phyloP scores from a whole-genome alignment of 2,329 filamentous ascomycete genomes.

The Colletotrichum noveboracense region DNA sequence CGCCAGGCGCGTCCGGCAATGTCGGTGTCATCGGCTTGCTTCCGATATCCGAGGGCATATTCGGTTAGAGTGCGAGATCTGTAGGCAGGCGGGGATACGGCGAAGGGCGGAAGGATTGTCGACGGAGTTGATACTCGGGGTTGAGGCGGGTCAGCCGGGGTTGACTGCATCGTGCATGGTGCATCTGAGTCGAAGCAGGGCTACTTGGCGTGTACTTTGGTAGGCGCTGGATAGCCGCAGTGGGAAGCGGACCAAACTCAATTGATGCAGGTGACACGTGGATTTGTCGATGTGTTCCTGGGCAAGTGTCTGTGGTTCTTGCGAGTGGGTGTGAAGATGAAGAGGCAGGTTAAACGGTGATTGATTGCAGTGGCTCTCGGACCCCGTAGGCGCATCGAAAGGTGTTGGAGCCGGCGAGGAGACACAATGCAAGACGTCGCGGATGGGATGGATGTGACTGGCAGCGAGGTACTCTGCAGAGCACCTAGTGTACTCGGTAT shows the following conservation, averaged over 20 bases:
- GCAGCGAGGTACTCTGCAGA: neutral
- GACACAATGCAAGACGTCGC: neutral
- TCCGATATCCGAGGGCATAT: neutral
- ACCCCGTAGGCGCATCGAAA: neutral
- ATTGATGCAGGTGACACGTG: constrained; percentile 3
- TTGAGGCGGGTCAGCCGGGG: neutral
- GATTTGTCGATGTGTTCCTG: constrained; percentile 7
- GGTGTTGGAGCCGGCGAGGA: neutral
- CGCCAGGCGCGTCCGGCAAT: neutral
- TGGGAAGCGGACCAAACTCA: neutral
- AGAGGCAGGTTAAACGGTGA: neutral
- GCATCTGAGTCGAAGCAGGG: neutral
- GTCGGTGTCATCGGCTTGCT: neutral
- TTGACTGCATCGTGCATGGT: neutral
- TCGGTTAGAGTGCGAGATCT: neutral
- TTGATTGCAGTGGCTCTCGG: neutral
- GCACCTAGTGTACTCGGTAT: neutral
- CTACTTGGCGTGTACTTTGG: neutral
- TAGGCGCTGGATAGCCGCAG: neutral
- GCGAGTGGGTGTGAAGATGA: neutral
- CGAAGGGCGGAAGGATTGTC: neutral
- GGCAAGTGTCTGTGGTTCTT: neutral
- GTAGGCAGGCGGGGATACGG: neutral
- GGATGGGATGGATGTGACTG: neutral
- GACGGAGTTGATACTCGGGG: neutral